Evolutionary conservation across 805 yeast genomes (phyloP).

Genomic region (Nakazawaea molendinolei): DNA sequence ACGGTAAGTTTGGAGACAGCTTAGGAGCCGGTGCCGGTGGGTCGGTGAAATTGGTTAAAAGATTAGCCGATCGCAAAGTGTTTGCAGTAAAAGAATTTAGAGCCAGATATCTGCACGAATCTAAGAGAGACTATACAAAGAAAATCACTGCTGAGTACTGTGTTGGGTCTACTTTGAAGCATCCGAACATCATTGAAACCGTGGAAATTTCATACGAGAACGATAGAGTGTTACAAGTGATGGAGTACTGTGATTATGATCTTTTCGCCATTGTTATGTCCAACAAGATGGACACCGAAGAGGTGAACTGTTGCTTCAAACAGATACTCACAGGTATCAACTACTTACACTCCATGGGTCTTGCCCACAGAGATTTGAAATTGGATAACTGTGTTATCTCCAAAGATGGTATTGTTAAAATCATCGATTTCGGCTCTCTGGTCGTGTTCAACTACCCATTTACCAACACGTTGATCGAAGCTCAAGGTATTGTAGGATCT

Average conservation of each 20-base stretch:
- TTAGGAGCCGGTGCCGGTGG: conserved; percentile 97
- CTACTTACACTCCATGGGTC: conserved; percentile 77
- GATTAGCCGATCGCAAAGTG: conserved; percentile 59
- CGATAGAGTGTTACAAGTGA: conserved; percentile 80
- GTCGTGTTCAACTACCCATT: conserved; percentile 89
- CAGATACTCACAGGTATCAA: conserved; percentile 76
- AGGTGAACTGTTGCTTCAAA: conserved; percentile 83
- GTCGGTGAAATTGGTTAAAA: conserved; percentile 65
- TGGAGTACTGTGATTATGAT: conserved; percentile 94
- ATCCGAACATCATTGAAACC: conserved; percentile 86
- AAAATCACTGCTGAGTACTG: conserved; percentile 93
- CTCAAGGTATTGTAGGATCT: conserved; percentile 81
- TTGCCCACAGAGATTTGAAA: conserved; percentile 88
- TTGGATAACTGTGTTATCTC: conserved; percentile 89
- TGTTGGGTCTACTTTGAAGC: conserved; percentile 84
- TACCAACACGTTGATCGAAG: conserved; percentile 61
- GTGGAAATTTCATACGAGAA: conserved; percentile 87
- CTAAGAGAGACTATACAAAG: conserved; percentile 80
- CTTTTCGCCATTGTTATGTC: conserved; percentile 93
- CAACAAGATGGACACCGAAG: conserved; percentile 74
- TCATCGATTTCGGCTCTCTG: conserved; percentile 91
- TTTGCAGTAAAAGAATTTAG: conserved; percentile 94
- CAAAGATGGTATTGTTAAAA: conserved; percentile 74
- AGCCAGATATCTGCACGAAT: conserved; percentile 64
- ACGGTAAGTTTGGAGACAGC: conserved; percentile 76